Evolutionary conservation across 495 filamentous ascomycete genomes (phyloP), one percentile per base, ranked within the genome.

Genomic region (Hyaloscypha variabilis): DNA sequence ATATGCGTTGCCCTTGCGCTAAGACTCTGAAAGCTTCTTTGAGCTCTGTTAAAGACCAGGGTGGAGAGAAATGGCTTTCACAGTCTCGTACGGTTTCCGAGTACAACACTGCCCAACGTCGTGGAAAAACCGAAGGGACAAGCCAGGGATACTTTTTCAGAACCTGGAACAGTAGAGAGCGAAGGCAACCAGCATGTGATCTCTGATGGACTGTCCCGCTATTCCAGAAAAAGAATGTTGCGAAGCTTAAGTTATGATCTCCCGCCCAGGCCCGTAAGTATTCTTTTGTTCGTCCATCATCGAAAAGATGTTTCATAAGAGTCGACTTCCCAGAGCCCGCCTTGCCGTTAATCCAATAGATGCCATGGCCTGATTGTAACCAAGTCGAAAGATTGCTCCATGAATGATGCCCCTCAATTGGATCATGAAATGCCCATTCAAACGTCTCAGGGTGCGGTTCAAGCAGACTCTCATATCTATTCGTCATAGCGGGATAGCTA

Each of bases 161-260:
- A 31, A 82, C 69, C 60, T 79, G 70, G 60, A 73, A 77, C 2
- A 82, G 58, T 3, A 81, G 53, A 11, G 74, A 73, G 6, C 76
- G 68, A 1, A 81, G 57, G 13, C 82, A 71, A 2, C 81, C 81
- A 46, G 74, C 65, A 63, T 77, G 74, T 0, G 77, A 77, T 54
- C 75, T 81, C 50, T 83, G 80, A 24, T 79, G 67, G 14, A 39
- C 55, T 8, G 65, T 76, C 1, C 80, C 81, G 6, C 71, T 68
- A 58, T 76, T 72, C 70, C 79, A 82, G 67, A 82, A 78, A 66
- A 77, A 83, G 62, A 76, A 78, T 24, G 62, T 62, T 4, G 72
- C 71, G 54, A 69, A 71, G 31, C 36, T 30, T 8, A 70, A 34
- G 1, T 31, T 57, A 0, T 57, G 39, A 0, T 49, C 29, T 0